Evolutionary conservation across 2,329 filamentous ascomycete genomes (phyloP), one percentile per base, ranked within the genome.

Genomic region (Botryotinia calthae): DNA sequence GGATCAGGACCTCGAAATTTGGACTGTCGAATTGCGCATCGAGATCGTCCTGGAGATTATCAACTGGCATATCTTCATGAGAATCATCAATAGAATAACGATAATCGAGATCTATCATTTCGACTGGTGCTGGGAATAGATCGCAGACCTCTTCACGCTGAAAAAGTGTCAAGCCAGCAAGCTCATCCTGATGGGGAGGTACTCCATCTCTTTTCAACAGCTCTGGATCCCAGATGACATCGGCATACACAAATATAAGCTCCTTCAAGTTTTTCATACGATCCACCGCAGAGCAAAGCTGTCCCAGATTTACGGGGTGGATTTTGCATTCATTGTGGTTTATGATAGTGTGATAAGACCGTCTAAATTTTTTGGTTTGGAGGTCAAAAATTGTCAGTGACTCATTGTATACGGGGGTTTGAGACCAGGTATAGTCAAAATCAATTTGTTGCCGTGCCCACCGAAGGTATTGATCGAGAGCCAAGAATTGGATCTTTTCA

Each of bases 371-470:
- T 4, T 42, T 10, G 16, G 16, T 48, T 48, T 25, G 46, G 25
- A 51, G 48, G 48, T 54, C 5, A 2, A 0, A 12, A 1, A 46
- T 31, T 0, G 18, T 46, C 8, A 64, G 18, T 18, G 51, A 6
- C 22, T 48, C 1, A 25, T 0, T 0, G 9, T 22, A 25, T 10
- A 0, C 20, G 20, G 22, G 22, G 22, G 0, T 2, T 12, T 4
- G 20, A 22, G 9, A 10, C 22, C 22, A 48, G 22, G 0, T 0
- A 25, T 48, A 48, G 4, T n/a, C 12, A 25, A 8, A 18, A 18
- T 18, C 51, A 28, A n/a, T 16, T n/a, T 5, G 2, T 4, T 4
- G 14, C 14, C n/a, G 61, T 22, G 16, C 1, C 28, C 20, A 31
- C n/a, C 16, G 40, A 46, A 64, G 31, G 9, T 46, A 6, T 37